phyloP scores from a whole-genome alignment of 2,329 filamentous ascomycete species.

The Lasiodiplodia theobromae region DNA sequence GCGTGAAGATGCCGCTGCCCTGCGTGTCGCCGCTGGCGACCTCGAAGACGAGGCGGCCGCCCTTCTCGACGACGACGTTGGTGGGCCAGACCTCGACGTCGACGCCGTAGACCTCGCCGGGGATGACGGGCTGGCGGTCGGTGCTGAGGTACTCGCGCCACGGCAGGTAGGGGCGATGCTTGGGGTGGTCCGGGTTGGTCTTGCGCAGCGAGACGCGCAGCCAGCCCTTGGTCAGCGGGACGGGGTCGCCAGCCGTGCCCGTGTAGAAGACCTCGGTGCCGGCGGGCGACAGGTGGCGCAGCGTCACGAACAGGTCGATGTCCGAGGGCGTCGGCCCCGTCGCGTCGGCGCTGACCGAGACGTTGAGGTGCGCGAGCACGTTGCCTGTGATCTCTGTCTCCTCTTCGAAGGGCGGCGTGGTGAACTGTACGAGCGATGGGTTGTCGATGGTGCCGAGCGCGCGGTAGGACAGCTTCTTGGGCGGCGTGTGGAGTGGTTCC shows the following conservation, averaged over 20 bases:
- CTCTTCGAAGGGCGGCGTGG: conserved; percentile 62
- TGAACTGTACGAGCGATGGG: conserved; percentile 64
- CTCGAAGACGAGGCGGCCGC: conserved; percentile 63
- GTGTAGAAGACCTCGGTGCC: conserved; percentile 70
- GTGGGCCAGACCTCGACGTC: conserved; percentile 72
- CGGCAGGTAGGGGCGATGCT: conserved; percentile 62
- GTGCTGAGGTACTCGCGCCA: conserved; percentile 65
- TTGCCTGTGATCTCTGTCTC: conserved; percentile 76
- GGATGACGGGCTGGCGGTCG: conserved; percentile 63
- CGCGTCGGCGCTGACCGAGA: conserved; percentile 58
- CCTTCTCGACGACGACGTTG: conserved; percentile 63
- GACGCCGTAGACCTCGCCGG: conserved; percentile 64
- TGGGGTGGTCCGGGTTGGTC: conserved; percentile 58
- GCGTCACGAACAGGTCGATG: conserved; percentile 68
- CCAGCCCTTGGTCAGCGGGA: conserved; percentile 71
- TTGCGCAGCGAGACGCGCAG: conserved; percentile 65
- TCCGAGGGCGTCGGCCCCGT: conserved; percentile 56
- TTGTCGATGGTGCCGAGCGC: conserved; percentile 65
- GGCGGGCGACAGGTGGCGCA: conserved; percentile 63
- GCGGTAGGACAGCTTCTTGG: conserved; percentile 61
- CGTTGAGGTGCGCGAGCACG: conserved; percentile 68
- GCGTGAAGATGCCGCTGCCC: conserved; percentile 64
- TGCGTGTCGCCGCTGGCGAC: conserved; percentile 63
- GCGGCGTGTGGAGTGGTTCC: conserved; percentile 38
- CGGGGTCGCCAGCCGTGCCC: conserved; percentile 68